Evolutionary conservation across 805 yeast genomes (phyloP), one percentile per base, ranked within the genome.

Genomic region (Kodamaea hsintzibuensis): DNA sequence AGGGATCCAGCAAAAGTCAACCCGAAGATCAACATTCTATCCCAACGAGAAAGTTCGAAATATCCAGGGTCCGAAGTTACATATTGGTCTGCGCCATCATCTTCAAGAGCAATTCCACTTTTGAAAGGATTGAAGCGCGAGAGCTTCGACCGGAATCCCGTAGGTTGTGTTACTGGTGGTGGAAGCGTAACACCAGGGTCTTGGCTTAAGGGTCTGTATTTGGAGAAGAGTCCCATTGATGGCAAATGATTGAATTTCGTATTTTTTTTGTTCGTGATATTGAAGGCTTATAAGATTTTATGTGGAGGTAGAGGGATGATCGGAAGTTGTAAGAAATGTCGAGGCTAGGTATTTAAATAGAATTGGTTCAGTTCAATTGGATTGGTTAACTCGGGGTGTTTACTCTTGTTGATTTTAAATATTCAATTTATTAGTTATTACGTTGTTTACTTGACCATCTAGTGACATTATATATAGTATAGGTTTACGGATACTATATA

Each of bases 21-120:
- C 2, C 70, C 79, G 57, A 76, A 76, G 8, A 76, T 73, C 18
- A 76, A 62, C 79, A 77, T 75, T 52, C 81, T 65, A 60, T 77
- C 81, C 80, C 80, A 75, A 25, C 77, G 62, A 9, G 77, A 72
- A 47, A 77, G 67, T 60, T 76, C 77, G 57, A 72, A 73, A 57
- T 67, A 68, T 4, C 80, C 80, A 0, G 78, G 77, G 10, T 77
- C 77, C 0, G 76, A 61, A 1, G 80, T 76, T 27, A 76, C 80
- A 55, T 70, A 72, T 55, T 71, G 73, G 44, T 40, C 44, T 19
- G 44, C 44, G 3, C 72, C 73, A 17, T 76, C 78, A 49, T 76
- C 80, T 56, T 76, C 72, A 33, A 76, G 63, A 56, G 71, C 73
- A 2, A 75, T 71, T 19, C 74, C 70, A 51, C 65, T 65, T 33